A percentile compares a stretch with the other conserved stretches of the same genome.
Conservation (phyloP, 495 filamentous ascomycete species). For the Glarea lozoyensis region DNA sequence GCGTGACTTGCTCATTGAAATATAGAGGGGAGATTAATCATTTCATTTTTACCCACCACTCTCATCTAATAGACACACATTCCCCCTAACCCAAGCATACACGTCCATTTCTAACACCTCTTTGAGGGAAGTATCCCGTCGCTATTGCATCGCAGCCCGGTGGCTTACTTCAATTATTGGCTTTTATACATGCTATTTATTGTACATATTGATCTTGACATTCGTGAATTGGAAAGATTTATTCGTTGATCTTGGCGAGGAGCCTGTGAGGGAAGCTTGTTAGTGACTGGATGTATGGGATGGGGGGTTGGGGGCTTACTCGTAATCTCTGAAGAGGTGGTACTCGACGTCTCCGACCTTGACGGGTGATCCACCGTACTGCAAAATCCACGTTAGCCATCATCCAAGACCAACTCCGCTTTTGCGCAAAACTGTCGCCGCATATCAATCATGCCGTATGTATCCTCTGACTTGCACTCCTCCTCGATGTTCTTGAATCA, state of each 20-base stretch:
- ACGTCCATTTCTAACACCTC: too few relatives aligned
- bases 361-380: slow-evolving; percentile 93
- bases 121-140: neutral
- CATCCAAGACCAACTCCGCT: neutral
- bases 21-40: neutral
- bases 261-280: slow-evolving; percentile 39
- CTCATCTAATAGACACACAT: neutral
- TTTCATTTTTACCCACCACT: neutral
- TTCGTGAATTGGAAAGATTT: slow-evolving; percentile 9
- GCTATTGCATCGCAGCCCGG: slow-evolving; percentile 2
- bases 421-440: too few relatives aligned
- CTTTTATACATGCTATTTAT: slow-evolving; percentile 5
- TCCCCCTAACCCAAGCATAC: neutral
- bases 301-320: slow-evolving; percentile 41
- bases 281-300: neutral
- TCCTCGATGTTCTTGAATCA: too few relatives aligned
- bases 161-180: slow-evolving; percentile 8
- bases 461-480: neutral
- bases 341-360: slow-evolving; percentile 98
- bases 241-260: slow-evolving; percentile 87
- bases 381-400: slow-evolving; percentile 24
- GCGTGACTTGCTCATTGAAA: too few relatives aligned
- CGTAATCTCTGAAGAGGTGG: slow-evolving; percentile 89
- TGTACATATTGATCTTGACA: slow-evolving; percentile 14
- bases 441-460: too few relatives aligned